These are phyloP conservation scores for Rhizopogon vulgaris DNA, from an alignment of 768 basidiomycete genomes.

Conservation along the genomic window DNA sequence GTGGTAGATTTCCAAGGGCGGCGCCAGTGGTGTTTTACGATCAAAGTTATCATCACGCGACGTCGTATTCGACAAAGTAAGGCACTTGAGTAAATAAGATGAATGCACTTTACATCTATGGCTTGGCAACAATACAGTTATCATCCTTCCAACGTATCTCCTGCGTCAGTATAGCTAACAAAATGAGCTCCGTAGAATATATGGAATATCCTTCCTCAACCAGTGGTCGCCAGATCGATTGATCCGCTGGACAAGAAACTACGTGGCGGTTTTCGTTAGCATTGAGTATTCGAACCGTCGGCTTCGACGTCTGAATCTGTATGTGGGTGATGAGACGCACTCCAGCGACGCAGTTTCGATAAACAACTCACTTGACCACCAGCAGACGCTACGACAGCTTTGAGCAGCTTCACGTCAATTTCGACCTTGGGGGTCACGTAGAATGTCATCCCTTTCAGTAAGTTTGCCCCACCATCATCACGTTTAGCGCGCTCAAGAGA, in stretches of 20 bases:
- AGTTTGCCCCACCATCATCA: constrained; percentile 34
- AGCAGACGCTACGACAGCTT: constrained; percentile 59
- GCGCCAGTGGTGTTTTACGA: too few relatives aligned
- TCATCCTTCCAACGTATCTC: constrained; percentile 56
- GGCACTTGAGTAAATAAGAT: too few relatives aligned
- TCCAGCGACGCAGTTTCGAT: background rate
- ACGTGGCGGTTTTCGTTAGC: constrained; percentile 48
- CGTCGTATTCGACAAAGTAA: too few relatives aligned
- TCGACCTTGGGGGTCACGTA: constrained; percentile 67
- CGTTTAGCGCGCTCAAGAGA: constrained; percentile 53
- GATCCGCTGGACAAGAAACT: constrained; percentile 62
- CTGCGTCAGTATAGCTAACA: constrained; percentile 61
- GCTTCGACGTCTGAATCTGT: constrained; percentile 40
- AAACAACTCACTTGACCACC: constrained; percentile 58
- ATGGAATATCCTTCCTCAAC: constrained; percentile 43
- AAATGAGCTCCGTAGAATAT: constrained; percentile 65
- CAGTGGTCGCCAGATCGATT: constrained; percentile 60
- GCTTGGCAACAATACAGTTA: constrained; percentile 11
- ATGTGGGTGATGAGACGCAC: background rate
- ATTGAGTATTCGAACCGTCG: constrained; percentile 50
- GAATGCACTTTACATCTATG: background rate
- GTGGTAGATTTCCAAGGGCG: too few relatives aligned
- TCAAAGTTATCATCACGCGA: too few relatives aligned
- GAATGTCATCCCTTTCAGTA: constrained; percentile 64
- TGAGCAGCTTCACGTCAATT: constrained; percentile 54